Percentiles rank a stretch among this genome's conserved stretches.
Evolutionary conservation across 164 flowering plant species (phyloP).

Genomic region (Tetracentron sinense): DNA sequence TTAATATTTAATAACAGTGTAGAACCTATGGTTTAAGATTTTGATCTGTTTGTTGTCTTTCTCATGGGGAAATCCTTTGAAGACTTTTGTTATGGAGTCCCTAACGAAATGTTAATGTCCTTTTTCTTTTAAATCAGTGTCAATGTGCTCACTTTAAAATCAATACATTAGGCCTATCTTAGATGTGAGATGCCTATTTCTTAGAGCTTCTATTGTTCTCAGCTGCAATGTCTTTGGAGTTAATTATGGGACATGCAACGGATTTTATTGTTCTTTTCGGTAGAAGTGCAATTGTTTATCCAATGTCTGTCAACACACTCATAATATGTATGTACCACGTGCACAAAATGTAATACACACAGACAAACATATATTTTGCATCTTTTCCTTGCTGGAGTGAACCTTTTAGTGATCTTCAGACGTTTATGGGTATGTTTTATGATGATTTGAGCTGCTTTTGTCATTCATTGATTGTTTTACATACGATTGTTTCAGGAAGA

Average conservation of each 20-base stretch:
- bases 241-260: no score
- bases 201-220: not conserved
- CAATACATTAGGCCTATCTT: not conserved
- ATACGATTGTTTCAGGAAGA: slow-evolving; percentile 45
- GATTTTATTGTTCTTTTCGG: no score
- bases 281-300: no score
- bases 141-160: no score
- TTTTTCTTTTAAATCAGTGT: not conserved
- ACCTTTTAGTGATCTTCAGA: not conserved
- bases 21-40: not conserved
- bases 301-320: no score
- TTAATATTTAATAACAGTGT: not conserved
- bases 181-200: not conserved
- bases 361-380: no score
- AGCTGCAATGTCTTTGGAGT: not conserved
- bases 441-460: not conserved
- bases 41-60: not conserved
- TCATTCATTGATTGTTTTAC: not conserved
- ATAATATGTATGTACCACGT: no score
- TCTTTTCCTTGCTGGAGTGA: not conserved
- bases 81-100: no score
- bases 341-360: no score
- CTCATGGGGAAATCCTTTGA: no score
- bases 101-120: not conserved
- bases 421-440: not conserved